Conservation (phyloP, 2,329 filamentous ascomycete species). For the Xylariaceae sp. region DNA sequence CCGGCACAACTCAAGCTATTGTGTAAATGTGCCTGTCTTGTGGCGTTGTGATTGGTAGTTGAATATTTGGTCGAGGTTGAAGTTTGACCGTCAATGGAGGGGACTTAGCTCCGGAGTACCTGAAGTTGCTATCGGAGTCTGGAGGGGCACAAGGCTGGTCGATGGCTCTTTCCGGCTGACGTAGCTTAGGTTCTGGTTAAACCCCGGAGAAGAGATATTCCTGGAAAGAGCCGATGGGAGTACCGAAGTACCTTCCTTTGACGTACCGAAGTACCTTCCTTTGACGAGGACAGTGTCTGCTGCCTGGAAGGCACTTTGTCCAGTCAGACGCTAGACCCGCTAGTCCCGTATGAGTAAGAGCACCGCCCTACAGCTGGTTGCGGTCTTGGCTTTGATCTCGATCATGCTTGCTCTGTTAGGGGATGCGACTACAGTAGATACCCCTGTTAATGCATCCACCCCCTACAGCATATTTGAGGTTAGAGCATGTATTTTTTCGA, state of each 20-base stretch:
- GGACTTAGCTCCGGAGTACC: background rate
- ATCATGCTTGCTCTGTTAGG: too few relatives aligned
- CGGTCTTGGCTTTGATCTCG: slow-evolving; percentile 1
- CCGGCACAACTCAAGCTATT: slow-evolving; percentile 22
- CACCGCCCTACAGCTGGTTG: background rate
- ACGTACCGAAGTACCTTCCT: too few relatives aligned
- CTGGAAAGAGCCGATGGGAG: too few relatives aligned
- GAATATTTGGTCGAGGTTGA: slow-evolving; percentile 1
- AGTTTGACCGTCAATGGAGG: background rate
- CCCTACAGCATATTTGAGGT: too few relatives aligned
- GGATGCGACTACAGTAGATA: too few relatives aligned
- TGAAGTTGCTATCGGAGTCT: too few relatives aligned
- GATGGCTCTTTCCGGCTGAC: background rate
- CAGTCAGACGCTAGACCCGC: too few relatives aligned
- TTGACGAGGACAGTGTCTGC: background rate
- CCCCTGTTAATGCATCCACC: too few relatives aligned
- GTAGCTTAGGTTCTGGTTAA: slow-evolving; percentile 8
- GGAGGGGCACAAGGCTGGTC: slow-evolving; percentile 4
- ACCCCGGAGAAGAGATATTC: slow-evolving; percentile 10
- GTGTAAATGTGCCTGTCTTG: slow-evolving; percentile 12
- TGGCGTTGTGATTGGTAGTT: slow-evolving; percentile 7
- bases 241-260: too few relatives aligned
- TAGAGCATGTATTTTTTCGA: too few relatives aligned
- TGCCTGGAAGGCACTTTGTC: background rate
- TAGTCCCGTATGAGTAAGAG: background rate